Evolutionary conservation across 441 rosid genomes (phyloP), one percentile per base, ranked within the genome.

Genomic region (Pelargonium fulgidum): DNA sequence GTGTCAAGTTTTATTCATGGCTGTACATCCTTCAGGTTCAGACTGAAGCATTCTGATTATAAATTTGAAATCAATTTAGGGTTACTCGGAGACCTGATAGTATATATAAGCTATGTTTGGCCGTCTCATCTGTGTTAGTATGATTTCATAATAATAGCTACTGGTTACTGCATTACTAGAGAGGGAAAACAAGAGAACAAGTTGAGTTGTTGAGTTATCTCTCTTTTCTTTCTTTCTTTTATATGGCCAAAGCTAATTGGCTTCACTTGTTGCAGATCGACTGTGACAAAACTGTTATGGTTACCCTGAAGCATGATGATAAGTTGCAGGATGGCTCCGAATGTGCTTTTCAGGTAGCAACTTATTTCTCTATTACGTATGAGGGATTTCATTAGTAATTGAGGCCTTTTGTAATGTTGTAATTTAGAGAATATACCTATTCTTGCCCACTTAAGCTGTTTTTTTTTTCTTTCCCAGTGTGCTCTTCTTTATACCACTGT

Each of bases 231-330:
- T 33, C 47, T 58, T 20, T 4, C 20, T 58, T 58, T 26, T 20
- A 22, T 22, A 0, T n/a, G 13, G 13, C 20, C 14, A 17, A 26
- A 11, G 36, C 62, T 59, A 33, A 16, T 44, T 6, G 59, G 62
- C 61, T 78, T 22, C 45, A 16, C 63, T 7, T 70, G 67, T 6
- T 86, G 81, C 98, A 95, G 98, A 91, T 91, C 81, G 98, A 96
- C 76, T 93, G 98, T 77, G 96, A 93, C 87, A 93, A 96, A 88
- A 84, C 96, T 73, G 74, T 96, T 29, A 78, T 93, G 96, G 98
- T 96, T 76, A 86, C 95, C 20, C 78, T 96, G 78, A 96, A 96
- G 81, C 97, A 96, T 78, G 99, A 96, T 77, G 98, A 96, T 75
- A 93, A 93, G 78, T 79, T 96, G 76, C 98, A 86, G 76, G 99